Evolutionary conservation across 108 stramenopile species (phyloP).

Genomic region (Skeletonema potamos): DNA sequence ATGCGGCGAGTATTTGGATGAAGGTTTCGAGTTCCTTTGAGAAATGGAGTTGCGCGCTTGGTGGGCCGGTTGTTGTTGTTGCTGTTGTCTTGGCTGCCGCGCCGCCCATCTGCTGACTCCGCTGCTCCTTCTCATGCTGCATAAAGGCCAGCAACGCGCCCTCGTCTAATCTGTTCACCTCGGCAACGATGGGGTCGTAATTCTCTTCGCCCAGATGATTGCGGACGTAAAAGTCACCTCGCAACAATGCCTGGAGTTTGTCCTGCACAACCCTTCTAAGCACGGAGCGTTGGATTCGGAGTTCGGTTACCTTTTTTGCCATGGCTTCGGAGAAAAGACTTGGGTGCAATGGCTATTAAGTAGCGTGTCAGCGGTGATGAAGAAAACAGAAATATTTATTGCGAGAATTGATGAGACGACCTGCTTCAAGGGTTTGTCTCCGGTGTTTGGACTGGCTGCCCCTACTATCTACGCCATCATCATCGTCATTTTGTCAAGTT

Average conservation of each 20-base stretch:
- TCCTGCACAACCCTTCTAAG: slow-evolving; percentile 29
- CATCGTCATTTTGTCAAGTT: no score
- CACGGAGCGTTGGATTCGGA: slow-evolving; percentile 33
- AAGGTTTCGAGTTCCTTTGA: slow-evolving; percentile 31
- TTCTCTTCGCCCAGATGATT: slow-evolving; percentile 40
- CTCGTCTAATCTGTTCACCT: slow-evolving; percentile 11
- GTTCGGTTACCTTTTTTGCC: neutral
- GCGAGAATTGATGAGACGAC: no score
- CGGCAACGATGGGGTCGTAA: slow-evolving; percentile 31
- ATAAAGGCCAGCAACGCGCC: neutral
- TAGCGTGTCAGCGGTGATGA: neutral
- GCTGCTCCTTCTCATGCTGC: neutral
- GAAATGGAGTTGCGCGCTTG: slow-evolving; percentile 16
- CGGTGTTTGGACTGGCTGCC: no score
- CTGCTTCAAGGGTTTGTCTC: no score
- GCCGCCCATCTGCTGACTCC: neutral
- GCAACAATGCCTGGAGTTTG: slow-evolving; percentile 30
- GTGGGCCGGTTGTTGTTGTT: neutral
- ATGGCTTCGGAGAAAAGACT: neutral
- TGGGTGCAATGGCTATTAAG: neutral
- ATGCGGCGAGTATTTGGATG: slow-evolving; percentile 40
- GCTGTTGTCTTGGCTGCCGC: neutral
- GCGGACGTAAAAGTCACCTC: slow-evolving; percentile 43
- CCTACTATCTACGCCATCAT: no score
- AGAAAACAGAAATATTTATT: no score